Evolutionary conservation across 2,329 filamentous ascomycete species (phyloP), one percentile per base, ranked within the genome.

Genomic region (Didymosphaeria variabile): DNA sequence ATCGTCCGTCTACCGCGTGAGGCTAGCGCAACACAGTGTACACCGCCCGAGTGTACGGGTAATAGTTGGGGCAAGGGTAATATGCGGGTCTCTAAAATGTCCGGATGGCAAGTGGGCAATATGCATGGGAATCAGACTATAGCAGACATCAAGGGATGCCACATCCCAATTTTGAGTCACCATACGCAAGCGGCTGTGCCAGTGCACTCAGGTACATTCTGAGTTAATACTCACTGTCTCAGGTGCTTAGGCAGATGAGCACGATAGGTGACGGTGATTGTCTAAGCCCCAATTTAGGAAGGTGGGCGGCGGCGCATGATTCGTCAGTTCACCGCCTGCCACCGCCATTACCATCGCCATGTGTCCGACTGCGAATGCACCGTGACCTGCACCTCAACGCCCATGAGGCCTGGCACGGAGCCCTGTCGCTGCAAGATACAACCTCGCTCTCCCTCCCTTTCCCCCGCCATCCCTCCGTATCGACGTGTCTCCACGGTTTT

Each of bases 231-330:
- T 32, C 53, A 45, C 61, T 68, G 71, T 66, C 66, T 69, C 47
- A 36, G 49, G 64, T 19, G 61, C 40, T 46, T 40, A 59, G 55
- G 63, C 72, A 73, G 66, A 62, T 73, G 71, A 71, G 69, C 70
- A 70, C 34, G 50, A 59, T 36, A 46, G 42, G 32, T 40, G 49
- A 42, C 17, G 58, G 60, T 59, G 58, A 58, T 61, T 51, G 60
- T 59, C 68, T 69, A 70, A 67, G 69, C 70, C 67, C 56, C 65
- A 54, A 21, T 61, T 63, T 46, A 60, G 56, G 60, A 63, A 66
- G 66, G 67, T 61, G 63, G 59, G 64, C 62, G 55, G 58, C 53
- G 63, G 50, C 62, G 42, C 64, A 58, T 75, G 70, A 75, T 74
- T 73, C 65, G 71, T 61, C 64, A 62, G 65, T 63, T 53, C 47